Evolutionary conservation across 179 eudicot species (phyloP).

Genomic region (Amaranthus tricolor): DNA sequence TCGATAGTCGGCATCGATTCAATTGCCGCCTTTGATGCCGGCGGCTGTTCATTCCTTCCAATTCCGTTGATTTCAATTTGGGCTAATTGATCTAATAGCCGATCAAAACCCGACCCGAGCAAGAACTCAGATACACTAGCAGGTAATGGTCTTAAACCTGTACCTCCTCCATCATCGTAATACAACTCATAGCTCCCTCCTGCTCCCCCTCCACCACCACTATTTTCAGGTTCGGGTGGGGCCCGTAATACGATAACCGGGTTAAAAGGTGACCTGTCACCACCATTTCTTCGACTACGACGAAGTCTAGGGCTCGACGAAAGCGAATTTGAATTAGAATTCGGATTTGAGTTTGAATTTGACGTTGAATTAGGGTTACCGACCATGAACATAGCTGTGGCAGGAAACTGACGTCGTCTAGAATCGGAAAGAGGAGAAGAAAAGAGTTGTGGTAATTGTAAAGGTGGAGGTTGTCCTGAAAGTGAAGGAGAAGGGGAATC

Average conservation of each 20-base stretch:
- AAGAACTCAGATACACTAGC: constrained; percentile 65
- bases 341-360: background rate
- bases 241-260: constrained; percentile 76
- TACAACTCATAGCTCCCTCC: constrained; percentile 61
- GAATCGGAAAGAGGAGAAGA: constrained; percentile 31
- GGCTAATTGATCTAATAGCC: constrained; percentile 62
- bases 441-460: background rate
- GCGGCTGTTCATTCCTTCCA: constrained; percentile 66
- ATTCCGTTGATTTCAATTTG: constrained; percentile 66
- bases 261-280: constrained; percentile 68
- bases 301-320: constrained; percentile 47
- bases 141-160: constrained; percentile 70
- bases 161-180: constrained; percentile 70
- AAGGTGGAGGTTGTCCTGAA: background rate
- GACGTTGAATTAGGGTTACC: constrained; percentile 25
- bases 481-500: constrained; percentile 26
- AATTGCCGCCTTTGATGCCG: constrained; percentile 70
- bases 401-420: constrained; percentile 52
- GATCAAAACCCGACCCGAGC: constrained; percentile 70
- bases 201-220: constrained; percentile 20
- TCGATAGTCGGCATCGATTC: constrained; percentile 63
- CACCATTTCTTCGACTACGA: constrained; percentile 47
- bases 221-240: constrained; percentile 33
- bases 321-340: constrained; percentile 14
- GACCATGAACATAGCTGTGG: constrained; percentile 51